phyloP scores from a whole-genome alignment of 306 rosid genomes.

The Styphnolobium japonicum region DNA sequence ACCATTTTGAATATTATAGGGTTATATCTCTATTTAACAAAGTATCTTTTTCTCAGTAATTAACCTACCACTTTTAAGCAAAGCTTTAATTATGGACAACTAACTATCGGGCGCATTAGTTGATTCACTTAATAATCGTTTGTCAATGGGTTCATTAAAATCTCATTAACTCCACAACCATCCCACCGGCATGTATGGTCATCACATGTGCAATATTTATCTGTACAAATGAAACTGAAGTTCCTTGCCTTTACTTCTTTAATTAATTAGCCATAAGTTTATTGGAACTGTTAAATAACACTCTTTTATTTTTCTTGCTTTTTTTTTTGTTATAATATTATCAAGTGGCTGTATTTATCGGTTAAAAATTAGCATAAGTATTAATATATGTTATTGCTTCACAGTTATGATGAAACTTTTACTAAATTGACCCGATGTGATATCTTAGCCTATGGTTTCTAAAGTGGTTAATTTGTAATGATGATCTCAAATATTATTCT shows the following conservation, averaged over 20 bases:
- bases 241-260: background rate
- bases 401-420: too few relatives aligned
- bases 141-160: slow-evolving; percentile 20
- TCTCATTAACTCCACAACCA: slow-evolving; percentile 27
- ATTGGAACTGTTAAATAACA: background rate
- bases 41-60: slow-evolving; percentile 14
- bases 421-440: too few relatives aligned
- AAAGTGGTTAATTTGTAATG: too few relatives aligned
- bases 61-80: slow-evolving; percentile 15
- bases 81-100: slow-evolving; percentile 31
- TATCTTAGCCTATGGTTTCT: too few relatives aligned
- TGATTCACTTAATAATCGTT: slow-evolving; percentile 16
- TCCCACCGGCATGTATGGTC: slow-evolving; percentile 34
- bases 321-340: background rate
- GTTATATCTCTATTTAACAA: background rate
- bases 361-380: background rate
- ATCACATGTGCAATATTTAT: slow-evolving; percentile 14
- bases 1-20: background rate
- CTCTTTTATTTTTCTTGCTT: background rate
- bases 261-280: background rate
- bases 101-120: slow-evolving; percentile 29
- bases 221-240: background rate
- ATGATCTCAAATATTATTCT: too few relatives aligned
- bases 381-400: too few relatives aligned
- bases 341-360: background rate